Percentiles rank a stretch among this genome's conserved stretches.
phyloP scores from a whole-genome alignment of 768 basidiomycete genomes.

The Tylopilus plumbeoviolaceoides region DNA sequence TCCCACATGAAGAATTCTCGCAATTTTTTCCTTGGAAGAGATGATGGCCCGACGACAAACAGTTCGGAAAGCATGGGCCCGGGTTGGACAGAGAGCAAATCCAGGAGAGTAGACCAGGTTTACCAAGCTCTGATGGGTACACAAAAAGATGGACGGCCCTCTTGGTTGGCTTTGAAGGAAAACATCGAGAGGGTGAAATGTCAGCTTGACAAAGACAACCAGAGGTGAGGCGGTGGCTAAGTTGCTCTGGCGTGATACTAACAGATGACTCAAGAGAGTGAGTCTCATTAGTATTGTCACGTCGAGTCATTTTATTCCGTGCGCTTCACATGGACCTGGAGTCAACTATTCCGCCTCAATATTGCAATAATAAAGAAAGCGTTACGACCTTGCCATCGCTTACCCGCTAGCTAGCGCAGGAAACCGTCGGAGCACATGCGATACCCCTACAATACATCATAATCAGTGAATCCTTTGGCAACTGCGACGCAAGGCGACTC shows the following conservation, averaged over 20 bases:
- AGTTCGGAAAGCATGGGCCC: constrained; percentile 27
- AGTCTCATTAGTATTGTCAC: too few relatives aligned
- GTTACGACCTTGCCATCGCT: background rate
- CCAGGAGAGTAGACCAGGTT: constrained; percentile 24
- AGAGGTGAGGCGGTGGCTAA: background rate
- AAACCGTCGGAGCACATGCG: too few relatives aligned
- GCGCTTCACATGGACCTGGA: background rate
- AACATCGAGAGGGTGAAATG: constrained; percentile 19
- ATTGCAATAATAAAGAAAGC: background rate
- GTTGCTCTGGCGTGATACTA: background rate
- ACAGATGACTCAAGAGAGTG: background rate
- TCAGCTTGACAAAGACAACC: constrained; percentile 15
- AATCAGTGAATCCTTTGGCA: too few relatives aligned
- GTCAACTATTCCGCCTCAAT: background rate
- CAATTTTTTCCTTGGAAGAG: constrained; percentile 30
- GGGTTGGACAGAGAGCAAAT: constrained; percentile 27
- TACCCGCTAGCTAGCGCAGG: too few relatives aligned
- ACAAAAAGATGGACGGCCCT: constrained; percentile 29
- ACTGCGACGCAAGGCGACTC: too few relatives aligned
- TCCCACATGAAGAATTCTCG: constrained; percentile 4
- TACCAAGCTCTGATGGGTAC: constrained; percentile 27
- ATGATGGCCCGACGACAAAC: constrained; percentile 2
- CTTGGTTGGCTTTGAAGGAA: constrained; percentile 31
- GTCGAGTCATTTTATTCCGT: background rate
- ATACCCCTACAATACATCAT: too few relatives aligned